Percentiles rank a stretch among this genome's conserved stretches.
Evolutionary conservation across 495 filamentous ascomycete species (phyloP).

Genomic region (Penicillium flavigenum): DNA sequence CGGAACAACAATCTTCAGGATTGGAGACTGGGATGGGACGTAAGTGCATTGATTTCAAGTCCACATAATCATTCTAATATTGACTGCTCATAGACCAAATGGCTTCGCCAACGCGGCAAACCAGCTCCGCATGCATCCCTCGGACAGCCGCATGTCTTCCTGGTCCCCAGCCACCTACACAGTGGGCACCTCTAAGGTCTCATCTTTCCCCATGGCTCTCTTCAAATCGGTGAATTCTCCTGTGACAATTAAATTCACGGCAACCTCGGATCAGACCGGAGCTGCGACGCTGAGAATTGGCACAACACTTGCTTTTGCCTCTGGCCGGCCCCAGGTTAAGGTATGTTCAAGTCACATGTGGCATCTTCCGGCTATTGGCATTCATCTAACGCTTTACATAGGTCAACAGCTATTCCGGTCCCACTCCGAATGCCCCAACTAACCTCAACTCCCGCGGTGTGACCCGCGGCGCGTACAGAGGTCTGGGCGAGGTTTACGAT

Average conservation of each 20-base stretch:
- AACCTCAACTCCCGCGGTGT: slow-evolving; percentile 66
- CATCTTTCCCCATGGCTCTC: slow-evolving; percentile 63
- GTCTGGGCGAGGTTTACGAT: slow-evolving; percentile 60
- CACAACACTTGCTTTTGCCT: slow-evolving; percentile 62
- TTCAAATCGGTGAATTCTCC: slow-evolving; percentile 63
- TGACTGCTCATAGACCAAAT: slow-evolving; percentile 44
- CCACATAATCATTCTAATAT: background rate
- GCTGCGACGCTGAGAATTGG: slow-evolving; percentile 61
- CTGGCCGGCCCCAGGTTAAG: slow-evolving; percentile 37
- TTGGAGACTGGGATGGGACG: slow-evolving; percentile 61
- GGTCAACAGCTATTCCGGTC: slow-evolving; percentile 52
- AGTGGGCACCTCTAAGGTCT: slow-evolving; percentile 49
- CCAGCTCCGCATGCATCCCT: slow-evolving; percentile 65
- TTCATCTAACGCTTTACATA: background rate
- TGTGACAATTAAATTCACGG: slow-evolving; percentile 60
- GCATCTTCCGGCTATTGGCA: background rate
- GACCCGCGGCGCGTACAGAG: slow-evolving; percentile 63
- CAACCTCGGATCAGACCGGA: slow-evolving; percentile 48
- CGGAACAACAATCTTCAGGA: slow-evolving; percentile 58
- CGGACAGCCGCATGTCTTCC: slow-evolving; percentile 58
- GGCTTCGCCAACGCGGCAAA: slow-evolving; percentile 66
- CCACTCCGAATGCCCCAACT: slow-evolving; percentile 53
- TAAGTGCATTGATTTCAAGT: slow-evolving; percentile 10
- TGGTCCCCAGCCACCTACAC: slow-evolving; percentile 62
- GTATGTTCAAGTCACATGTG: slow-evolving; percentile 9